phyloP scores from a whole-genome alignment of 2,329 filamentous ascomycete species.

The Botryosphaeria dothidea region DNA sequence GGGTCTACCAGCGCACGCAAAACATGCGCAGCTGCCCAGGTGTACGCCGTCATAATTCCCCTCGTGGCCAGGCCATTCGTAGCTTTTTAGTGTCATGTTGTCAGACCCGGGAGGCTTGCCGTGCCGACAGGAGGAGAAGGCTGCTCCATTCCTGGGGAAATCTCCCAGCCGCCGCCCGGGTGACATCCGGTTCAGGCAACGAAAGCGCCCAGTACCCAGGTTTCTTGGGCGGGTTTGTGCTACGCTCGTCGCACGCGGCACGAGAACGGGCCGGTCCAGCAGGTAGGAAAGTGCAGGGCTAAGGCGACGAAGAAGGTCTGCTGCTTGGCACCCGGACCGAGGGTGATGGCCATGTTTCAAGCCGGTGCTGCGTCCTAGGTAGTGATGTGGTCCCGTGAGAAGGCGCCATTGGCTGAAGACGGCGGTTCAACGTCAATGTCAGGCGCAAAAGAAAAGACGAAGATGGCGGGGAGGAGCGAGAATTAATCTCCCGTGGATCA shows the following conservation, averaged over 20 bases:
- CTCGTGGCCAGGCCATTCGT: slow-evolving; percentile 5
- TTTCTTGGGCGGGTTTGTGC: neutral
- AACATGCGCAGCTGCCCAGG: neutral
- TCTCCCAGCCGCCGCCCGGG: neutral
- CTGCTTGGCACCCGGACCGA: neutral
- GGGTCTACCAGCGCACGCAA: neutral
- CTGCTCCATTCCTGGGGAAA: neutral
- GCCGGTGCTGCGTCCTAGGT: neutral
- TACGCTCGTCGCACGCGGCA: neutral
- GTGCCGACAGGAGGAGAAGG: neutral
- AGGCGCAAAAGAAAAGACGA: neutral
- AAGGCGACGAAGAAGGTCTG: neutral
- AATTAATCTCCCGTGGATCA: neutral
- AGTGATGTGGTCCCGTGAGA: slow-evolving; percentile 10
- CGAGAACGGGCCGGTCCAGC: slow-evolving; percentile 2
- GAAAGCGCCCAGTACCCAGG: neutral
- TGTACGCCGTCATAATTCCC: neutral
- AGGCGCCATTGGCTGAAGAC: neutral
- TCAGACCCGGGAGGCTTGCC: neutral
- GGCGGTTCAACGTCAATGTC: neutral
- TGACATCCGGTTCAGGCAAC: neutral
- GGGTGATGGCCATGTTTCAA: slow-evolving; percentile 12
- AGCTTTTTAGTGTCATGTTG: neutral
- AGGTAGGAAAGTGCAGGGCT: neutral
- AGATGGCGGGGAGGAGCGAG: neutral